Base-by-base conservation (phyloP, 2,329 filamentous ascomycete genomes). In the Bipolaris bicolor region DNA sequence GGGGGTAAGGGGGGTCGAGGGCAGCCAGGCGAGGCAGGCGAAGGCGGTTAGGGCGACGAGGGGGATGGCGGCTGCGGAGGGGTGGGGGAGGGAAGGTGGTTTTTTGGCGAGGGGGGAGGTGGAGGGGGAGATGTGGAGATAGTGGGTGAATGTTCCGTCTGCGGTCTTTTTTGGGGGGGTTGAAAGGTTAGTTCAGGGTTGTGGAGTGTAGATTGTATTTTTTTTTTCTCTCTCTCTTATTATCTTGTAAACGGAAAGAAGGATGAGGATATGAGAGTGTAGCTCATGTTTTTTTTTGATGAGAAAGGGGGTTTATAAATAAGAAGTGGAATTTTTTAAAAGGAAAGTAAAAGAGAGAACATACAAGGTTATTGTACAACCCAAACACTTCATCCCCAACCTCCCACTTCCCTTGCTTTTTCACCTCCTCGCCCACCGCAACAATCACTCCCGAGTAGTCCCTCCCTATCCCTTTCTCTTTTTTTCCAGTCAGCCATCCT, bases 361-460 rank as follows among this genome's bases (percentile, higher is more conserved):
- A 22, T 37, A 61, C 63, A 6, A 63, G 61, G 18, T 63, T 57
- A 16, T 54, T 65, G 41, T 63, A 67, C 16, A 74, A 39, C 3
- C 71, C 71, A 29, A 66, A 71, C 4, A 73, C 69, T 7, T 63
- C 55, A 20, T 67, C 67, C 0, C 70, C 68, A 11, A 64, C 59
- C 3, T 60, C 44, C 67, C 69, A 73, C 11, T 52, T 41, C 3
- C 40, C 40, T 26, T 45, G 40, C 4, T 40, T 49, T 16, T 55
- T 60, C 15, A 68, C n/a, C 2, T 62, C 45, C 13, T 63, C 52
- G 18, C 67, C 59, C 0, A 78, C 67, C 6, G 76, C 74, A 1
- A 74, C 62, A 7, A 82, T 69, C 4, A 70, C 73, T 7, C 80
- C 80, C 1, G 77, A 76, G 36, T 82, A 77, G 54, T 82, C 80